phyloP scores from a whole-genome alignment of 2,329 filamentous ascomycete genomes.

The Hymenoscyphus infarciens region DNA sequence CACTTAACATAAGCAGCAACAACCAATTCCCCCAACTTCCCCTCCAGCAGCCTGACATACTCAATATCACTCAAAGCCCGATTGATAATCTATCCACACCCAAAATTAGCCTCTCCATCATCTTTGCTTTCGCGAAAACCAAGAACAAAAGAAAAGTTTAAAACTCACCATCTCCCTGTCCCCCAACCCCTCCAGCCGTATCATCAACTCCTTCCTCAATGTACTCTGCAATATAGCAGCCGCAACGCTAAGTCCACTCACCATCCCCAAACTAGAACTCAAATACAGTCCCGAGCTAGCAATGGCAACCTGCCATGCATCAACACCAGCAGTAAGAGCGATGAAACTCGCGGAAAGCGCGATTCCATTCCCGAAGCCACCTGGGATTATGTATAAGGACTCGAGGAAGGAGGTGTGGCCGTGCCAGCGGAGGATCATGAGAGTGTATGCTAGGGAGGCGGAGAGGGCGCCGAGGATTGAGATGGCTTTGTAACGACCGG shows the following conservation, averaged over 20 bases:
- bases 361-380: slow-evolving; percentile 50
- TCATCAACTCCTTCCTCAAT: slow-evolving; percentile 19
- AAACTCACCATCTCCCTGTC: slow-evolving; percentile 5
- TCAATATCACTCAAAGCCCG: slow-evolving; percentile 9
- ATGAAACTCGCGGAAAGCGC: slow-evolving; percentile 47
- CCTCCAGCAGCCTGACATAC: slow-evolving; percentile 7
- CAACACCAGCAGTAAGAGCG: slow-evolving; percentile 45
- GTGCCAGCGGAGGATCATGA: slow-evolving; percentile 53
- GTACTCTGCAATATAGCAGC: slow-evolving; percentile 22
- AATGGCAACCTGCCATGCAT: slow-evolving; percentile 45
- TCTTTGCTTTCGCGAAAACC: not conserved
- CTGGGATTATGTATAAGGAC: slow-evolving; percentile 56
- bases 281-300: slow-evolving; percentile 47
- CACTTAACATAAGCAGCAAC: slow-evolving; percentile 8
- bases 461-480: slow-evolving; percentile 49
- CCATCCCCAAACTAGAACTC: slow-evolving; percentile 28
- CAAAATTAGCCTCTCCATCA: not conserved
- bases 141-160: not conserved
- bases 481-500: slow-evolving; percentile 56
- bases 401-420: slow-evolving; percentile 54
- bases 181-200: slow-evolving; percentile 5
- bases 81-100: slow-evolving; percentile 1
- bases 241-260: slow-evolving; percentile 24
- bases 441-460: slow-evolving; percentile 47
- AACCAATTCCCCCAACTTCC: slow-evolving; percentile 5